Base-by-base conservation (phyloP, 305 asterid species). In the Fraxinus paxiana region DNA sequence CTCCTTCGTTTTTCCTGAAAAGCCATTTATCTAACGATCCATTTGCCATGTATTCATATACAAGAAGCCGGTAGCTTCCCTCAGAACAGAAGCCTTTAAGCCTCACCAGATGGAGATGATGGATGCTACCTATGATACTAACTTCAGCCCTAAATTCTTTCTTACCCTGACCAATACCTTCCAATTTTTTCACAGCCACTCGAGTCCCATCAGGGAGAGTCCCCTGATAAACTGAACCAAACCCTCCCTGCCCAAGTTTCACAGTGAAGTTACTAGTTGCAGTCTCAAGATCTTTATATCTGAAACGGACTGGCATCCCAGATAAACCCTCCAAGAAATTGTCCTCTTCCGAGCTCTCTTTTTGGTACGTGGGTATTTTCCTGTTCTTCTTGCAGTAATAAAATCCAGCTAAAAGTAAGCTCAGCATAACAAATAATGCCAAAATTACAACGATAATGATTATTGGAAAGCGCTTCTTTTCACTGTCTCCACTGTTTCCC, bases 361-460 rank as follows among this genome's bases (percentile, higher is more conserved):
- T 61, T 61, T 61, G 71, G 71, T 61, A 70, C 33, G 80, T 87
- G 0, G 83, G 81, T 8, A 54, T 7, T 20, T 85, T 81, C 82
- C 59, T 73, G 54, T 24, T 20, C 31, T 61, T 85, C 85, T 56
- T 84, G 81, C 54, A 75, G 73, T 84, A 51, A 46, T 67, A 86
- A 63, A 79, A 79, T 5, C 86, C 83, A 31, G 75, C 87, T 35
- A 61, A 81, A 18, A 86, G 79, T 13, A 88, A 80, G 28, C 85
- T 80, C 54, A 80, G 31, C 33, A 88, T 81, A 20, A 86, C 82
- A 34, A 84, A 3, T 46, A 80, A 41, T 7, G 87, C 77, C 6
- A 77, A 28, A 48, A 85, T 67, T 73, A 85, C 85, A 18, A 85
- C 82, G 71, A 81, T 78, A 2, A 85, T 37, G 76, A 85, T 84